Conservation (phyloP, 306 rosid species). For the Glycine tomentella region DNA sequence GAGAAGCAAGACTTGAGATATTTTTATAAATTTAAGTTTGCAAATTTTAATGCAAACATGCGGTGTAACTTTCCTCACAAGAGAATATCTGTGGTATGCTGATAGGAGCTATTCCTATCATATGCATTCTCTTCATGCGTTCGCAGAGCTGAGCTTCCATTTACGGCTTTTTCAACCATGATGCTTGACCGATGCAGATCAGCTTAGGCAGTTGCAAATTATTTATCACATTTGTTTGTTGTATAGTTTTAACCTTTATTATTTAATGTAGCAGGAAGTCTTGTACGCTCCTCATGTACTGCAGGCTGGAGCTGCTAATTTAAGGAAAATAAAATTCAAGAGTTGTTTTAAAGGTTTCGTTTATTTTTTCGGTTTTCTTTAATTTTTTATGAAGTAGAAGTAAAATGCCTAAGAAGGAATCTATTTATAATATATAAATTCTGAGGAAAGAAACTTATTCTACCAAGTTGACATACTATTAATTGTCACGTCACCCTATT, state of each 20-base stretch:
- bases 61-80: neutral
- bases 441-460: no score
- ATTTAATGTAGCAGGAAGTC: neutral
- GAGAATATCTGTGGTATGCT: constrained; percentile 40
- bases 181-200: constrained; percentile 25
- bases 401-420: no score
- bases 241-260: neutral
- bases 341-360: neutral
- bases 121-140: constrained; percentile 58
- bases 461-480: no score
- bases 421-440: no score
- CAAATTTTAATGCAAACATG: no score
- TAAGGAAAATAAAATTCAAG: neutral
- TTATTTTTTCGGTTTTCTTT: no score
- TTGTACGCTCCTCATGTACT: neutral
- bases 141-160: constrained; percentile 19
- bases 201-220: constrained; percentile 36
- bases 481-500: no score
- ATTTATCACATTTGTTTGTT: constrained; percentile 15
- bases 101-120: no score
- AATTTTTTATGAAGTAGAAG: no score
- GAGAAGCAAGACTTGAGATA: no score
- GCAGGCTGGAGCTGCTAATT: neutral
- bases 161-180: constrained; percentile 17
- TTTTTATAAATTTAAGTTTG: no score